These are phyloP conservation scores for Cryptomeria japonica DNA, from an alignment of 75 land plant species.

Conservation along the genomic window DNA sequence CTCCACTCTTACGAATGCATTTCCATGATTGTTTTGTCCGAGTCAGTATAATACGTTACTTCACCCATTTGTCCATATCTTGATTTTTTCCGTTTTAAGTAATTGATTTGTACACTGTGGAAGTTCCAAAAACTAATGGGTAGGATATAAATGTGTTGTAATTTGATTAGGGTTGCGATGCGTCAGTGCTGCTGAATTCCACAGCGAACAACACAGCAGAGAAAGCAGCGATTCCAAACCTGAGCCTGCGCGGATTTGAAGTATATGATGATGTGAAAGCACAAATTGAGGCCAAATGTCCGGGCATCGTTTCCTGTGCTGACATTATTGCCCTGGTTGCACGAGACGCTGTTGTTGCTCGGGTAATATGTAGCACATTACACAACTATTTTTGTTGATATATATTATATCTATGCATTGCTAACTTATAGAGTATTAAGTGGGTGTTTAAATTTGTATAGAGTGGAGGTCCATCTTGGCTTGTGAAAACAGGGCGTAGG, in stretches of 20 bases:
- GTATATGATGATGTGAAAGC: conserved; percentile 42
- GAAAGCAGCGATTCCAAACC: conserved; percentile 37
- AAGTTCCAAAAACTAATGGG: no score
- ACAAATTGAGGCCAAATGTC: conserved; percentile 37
- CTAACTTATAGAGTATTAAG: neutral
- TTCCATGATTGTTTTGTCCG: conserved; percentile 55
- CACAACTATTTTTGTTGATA: neutral
- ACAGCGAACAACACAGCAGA: conserved; percentile 33
- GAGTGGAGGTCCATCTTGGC: conserved; percentile 26
- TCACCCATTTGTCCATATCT: neutral
- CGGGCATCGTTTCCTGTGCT: conserved; percentile 60
- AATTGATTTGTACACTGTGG: no score
- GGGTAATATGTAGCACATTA: conserved; percentile 1
- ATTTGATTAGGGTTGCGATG: conserved; percentile 58
- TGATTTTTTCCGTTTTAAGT: no score
- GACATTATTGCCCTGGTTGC: conserved; percentile 61
- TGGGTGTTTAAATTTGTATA: neutral
- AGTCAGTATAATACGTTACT: conserved; percentile 16
- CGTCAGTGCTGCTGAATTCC: conserved; percentile 40
- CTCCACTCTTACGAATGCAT: conserved; percentile 42
- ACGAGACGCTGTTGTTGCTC: conserved; percentile 45
- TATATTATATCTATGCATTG: no score
- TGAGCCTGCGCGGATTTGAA: conserved; percentile 33
- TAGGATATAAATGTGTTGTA: neutral
- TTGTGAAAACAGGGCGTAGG: conserved; percentile 42